Evolutionary conservation across 2,329 filamentous ascomycete genomes (phyloP).

Genomic region (Monilinia fructicola): DNA sequence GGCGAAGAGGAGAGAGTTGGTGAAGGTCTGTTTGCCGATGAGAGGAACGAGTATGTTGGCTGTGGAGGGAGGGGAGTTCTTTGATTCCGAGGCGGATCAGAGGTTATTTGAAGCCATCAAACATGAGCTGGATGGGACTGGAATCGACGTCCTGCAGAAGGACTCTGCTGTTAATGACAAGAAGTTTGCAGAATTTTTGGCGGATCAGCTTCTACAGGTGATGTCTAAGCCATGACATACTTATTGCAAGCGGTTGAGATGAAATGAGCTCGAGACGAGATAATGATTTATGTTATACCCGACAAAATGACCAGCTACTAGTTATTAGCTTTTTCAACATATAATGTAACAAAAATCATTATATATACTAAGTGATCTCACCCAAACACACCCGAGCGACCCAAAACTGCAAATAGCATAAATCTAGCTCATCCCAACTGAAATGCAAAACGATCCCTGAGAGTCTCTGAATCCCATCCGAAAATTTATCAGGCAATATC

Average conservation of each 20-base stretch:
- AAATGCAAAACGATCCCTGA: background rate
- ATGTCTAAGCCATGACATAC: background rate
- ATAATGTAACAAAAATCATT: background rate
- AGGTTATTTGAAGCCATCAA: constrained; percentile 55
- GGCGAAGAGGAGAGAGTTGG: constrained; percentile 43
- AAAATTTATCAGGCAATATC: background rate
- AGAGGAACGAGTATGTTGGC: constrained; percentile 63
- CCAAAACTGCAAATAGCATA: background rate
- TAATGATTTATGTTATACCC: background rate
- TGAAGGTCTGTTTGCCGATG: constrained; percentile 59
- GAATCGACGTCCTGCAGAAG: constrained; percentile 52
- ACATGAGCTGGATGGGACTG: constrained; percentile 49
- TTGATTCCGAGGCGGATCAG: constrained; percentile 46
- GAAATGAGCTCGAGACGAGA: background rate
- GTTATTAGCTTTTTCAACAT: background rate
- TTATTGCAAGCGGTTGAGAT: background rate
- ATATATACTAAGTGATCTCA: background rate
- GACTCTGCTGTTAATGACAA: constrained; percentile 55
- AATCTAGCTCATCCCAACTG: background rate
- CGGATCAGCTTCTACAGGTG: constrained; percentile 37
- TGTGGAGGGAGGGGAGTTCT: constrained; percentile 53
- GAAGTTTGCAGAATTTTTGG: constrained; percentile 50
- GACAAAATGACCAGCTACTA: background rate
- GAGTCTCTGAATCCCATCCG: background rate
- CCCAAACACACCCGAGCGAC: background rate